Evolutionary conservation across 108 stramenopile genomes (phyloP).

Genomic region (Mediolabrus comicus): DNA sequence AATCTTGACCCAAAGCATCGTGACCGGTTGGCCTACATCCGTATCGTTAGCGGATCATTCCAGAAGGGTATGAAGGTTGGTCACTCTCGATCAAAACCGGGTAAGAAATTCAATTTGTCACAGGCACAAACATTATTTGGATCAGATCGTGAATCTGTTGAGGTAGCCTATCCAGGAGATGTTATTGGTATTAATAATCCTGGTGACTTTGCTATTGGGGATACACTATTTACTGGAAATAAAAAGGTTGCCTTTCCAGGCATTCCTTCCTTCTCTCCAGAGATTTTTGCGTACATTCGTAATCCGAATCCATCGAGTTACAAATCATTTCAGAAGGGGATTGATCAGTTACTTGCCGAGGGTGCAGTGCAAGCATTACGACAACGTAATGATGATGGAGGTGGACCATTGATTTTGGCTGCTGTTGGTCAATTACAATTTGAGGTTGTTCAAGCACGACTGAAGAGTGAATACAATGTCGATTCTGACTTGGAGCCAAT

Average conservation of each 20-base stretch:
- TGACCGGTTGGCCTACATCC: conserved; percentile 92
- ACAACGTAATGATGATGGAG: conserved; percentile 92
- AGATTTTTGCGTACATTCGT: conserved; percentile 91
- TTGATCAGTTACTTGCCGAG: conserved; percentile 90
- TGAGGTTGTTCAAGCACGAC: conserved; percentile 90
- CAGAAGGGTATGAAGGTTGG: conserved; percentile 95
- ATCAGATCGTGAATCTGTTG: conserved; percentile 83
- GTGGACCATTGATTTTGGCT: conserved; percentile 89
- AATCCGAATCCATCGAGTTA: conserved; percentile 90
- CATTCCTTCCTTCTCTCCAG: conserved; percentile 93
- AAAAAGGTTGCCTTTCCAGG: conserved; percentile 83
- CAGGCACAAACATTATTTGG: conserved; percentile 95
- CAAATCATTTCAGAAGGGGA: conserved; percentile 92
- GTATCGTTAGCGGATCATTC: conserved; percentile 88
- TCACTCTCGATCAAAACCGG: conserved; percentile 79
- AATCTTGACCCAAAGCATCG: conserved; percentile 96
- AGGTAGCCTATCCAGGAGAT: conserved; percentile 93
- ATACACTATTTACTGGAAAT: conserved; percentile 81
- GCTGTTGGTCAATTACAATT: conserved; percentile 96
- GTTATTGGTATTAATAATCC: conserved; percentile 98
- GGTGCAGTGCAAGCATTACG: conserved; percentile 93
- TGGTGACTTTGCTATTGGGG: conserved; percentile 88
- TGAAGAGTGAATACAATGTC: conserved; percentile 90
- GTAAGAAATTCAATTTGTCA: conserved; percentile 88
- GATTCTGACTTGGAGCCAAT: conserved; percentile 86